Evolutionary conservation across 2,329 filamentous ascomycete species (phyloP).

Genomic region (Hysterium pulicare): DNA sequence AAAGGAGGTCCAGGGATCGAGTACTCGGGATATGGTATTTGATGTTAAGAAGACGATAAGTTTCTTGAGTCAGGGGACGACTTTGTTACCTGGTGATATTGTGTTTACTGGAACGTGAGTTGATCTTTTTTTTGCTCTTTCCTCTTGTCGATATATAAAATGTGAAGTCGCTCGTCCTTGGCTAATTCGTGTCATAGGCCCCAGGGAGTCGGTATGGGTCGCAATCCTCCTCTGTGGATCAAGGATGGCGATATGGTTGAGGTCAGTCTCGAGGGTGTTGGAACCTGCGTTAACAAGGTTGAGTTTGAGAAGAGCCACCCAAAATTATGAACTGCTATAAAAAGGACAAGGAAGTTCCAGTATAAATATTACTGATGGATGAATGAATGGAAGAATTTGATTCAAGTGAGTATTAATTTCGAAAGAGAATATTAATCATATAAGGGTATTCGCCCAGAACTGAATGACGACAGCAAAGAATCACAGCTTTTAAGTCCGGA

Average conservation of each 20-base stretch:
- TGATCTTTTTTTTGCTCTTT: background rate
- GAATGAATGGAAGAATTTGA: no score
- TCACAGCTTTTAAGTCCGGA: no score
- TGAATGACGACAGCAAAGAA: no score
- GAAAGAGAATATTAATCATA: no score
- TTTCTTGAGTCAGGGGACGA: slow-evolving; percentile 60
- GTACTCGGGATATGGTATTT: slow-evolving; percentile 58
- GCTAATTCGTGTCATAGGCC: slow-evolving; percentile 1
- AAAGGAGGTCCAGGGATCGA: slow-evolving; percentile 39
- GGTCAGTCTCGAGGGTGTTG: slow-evolving; percentile 7
- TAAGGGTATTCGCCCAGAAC: no score
- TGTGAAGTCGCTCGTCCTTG: no score
- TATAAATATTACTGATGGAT: background rate
- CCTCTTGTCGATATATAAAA: background rate
- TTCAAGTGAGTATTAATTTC: no score
- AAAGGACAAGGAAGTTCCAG: background rate
- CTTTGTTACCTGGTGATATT: slow-evolving; percentile 60
- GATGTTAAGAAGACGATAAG: slow-evolving; percentile 57
- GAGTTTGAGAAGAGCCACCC: background rate
- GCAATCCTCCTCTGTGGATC: slow-evolving; percentile 6
- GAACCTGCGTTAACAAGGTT: slow-evolving; percentile 5
- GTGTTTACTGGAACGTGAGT: slow-evolving; percentile 61
- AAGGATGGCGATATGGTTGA: slow-evolving; percentile 7
- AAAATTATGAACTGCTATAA: background rate
- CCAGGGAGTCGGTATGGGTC: slow-evolving; percentile 5